Percentiles rank a stretch among this genome's conserved stretches.
phyloP scores from a whole-genome alignment of 2,329 filamentous ascomycete species.

The Xylogone sp. region DNA sequence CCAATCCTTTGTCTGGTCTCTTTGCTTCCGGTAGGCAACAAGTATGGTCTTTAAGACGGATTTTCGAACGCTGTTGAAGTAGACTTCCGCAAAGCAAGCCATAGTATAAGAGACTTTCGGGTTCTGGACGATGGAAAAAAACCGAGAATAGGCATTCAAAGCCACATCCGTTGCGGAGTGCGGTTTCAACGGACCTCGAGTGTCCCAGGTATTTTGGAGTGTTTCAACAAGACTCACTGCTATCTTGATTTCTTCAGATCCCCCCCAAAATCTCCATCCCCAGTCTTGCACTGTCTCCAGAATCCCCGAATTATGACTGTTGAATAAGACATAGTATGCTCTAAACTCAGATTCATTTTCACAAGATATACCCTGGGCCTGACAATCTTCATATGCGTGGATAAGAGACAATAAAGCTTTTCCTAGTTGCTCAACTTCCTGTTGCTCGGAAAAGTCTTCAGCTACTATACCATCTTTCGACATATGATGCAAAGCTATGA shows the following conservation, averaged over 20 bases:
- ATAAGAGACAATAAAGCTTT: constrained; percentile 63
- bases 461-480: constrained; percentile 51
- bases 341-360: constrained; percentile 64
- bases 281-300: constrained; percentile 51
- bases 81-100: constrained; percentile 67
- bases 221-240: constrained; percentile 58
- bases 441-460: constrained; percentile 61
- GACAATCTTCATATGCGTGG: constrained; percentile 63
- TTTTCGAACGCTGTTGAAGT: constrained; percentile 58
- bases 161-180: constrained; percentile 33
- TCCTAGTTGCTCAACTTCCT: constrained; percentile 64
- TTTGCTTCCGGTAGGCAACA: constrained; percentile 51
- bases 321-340: constrained; percentile 61
- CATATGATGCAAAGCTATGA: constrained; percentile 60
- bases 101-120: constrained; percentile 61
- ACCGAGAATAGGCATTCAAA: constrained; percentile 47
- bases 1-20: constrained; percentile 56
- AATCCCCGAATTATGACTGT: constrained; percentile 55
- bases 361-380: constrained; percentile 52
- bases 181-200: constrained; percentile 54
- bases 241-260: constrained; percentile 56
- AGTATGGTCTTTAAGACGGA: constrained; percentile 53
- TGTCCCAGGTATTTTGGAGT: constrained; percentile 53
- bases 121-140: constrained; percentile 57
- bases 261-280: constrained; percentile 52